Evolutionary conservation across 2,329 filamentous ascomycete species (phyloP).

Genomic region (Calonectria leucothoes): DNA sequence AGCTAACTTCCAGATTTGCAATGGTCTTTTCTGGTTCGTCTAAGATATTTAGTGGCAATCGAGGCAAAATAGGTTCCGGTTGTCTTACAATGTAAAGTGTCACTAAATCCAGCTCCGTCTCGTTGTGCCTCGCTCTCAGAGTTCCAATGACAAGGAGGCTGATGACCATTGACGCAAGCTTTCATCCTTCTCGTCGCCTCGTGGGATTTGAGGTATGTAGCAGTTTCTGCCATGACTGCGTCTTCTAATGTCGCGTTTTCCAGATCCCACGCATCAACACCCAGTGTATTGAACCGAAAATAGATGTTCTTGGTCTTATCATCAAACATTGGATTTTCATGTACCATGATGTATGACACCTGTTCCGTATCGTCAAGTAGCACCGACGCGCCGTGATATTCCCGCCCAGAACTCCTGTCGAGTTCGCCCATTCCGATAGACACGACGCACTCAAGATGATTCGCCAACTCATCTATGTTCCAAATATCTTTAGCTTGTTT

Average conservation of each 20-base stretch:
- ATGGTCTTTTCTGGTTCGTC: neutral
- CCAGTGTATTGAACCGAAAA: conserved; percentile 58
- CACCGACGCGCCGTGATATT: too few relatives aligned
- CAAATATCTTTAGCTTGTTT: conserved; percentile 1
- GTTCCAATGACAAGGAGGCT: neutral
- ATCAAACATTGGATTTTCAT: neutral
- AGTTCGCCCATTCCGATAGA: conserved; percentile 7
- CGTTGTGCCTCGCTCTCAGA: neutral
- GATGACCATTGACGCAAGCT: neutral
- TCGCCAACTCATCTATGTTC: neutral
- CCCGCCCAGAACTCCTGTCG: neutral
- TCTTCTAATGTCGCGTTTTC: conserved; percentile 44
- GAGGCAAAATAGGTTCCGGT: neutral
- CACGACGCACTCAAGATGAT: neutral
- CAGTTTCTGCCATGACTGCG: conserved; percentile 34
- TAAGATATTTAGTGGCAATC: neutral
- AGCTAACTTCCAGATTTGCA: neutral
- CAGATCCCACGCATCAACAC: conserved; percentile 54
- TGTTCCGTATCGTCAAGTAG: conserved; percentile 14
- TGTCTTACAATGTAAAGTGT: neutral
- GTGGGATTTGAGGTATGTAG: neutral
- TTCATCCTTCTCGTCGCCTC: conserved; percentile 1
- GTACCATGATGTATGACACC: neutral
- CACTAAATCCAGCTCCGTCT: neutral
- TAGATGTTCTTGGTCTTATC: conserved; percentile 44